These are phyloP conservation scores for Nemania abortiva DNA, from an alignment of 2,329 filamentous ascomycete genomes.

Conservation along the genomic window DNA sequence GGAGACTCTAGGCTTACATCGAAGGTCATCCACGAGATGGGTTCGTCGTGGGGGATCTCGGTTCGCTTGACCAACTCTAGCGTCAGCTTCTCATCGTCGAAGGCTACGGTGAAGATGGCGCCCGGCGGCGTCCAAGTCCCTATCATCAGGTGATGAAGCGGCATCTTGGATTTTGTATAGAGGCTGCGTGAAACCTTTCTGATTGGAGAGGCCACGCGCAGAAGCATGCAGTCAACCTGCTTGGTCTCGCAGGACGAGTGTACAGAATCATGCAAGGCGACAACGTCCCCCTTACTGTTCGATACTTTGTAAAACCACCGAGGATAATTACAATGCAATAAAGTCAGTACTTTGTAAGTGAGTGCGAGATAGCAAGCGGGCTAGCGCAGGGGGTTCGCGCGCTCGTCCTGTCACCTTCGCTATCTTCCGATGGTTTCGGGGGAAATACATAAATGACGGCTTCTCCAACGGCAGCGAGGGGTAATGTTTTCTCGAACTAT, in stretches of 20 bases:
- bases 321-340: conserved; percentile 6
- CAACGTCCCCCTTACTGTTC: neutral
- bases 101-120: conserved; percentile 89
- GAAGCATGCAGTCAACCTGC: conserved; percentile 24
- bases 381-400: neutral
- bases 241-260: conserved; percentile 25
- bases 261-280: conserved; percentile 18
- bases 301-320: conserved; percentile 15
- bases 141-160: conserved; percentile 87
- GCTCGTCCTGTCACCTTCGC: neutral
- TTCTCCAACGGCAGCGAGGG: conserved; percentile 40
- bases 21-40: conserved; percentile 95
- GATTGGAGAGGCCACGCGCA: conserved; percentile 24
- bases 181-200: conserved; percentile 21
- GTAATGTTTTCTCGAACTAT: conserved; percentile 7
- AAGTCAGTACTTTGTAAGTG: too few species aligned
- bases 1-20: conserved; percentile 71
- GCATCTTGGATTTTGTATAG: conserved; percentile 66
- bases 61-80: conserved; percentile 83
- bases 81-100: conserved; percentile 83
- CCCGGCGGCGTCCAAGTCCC: conserved; percentile 92
- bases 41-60: conserved; percentile 83
- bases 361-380: conserved; percentile 1
- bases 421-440: conserved; percentile 16
- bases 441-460: conserved; percentile 27